Evolutionary conservation across 2,329 filamentous ascomycete genomes (phyloP).

Genomic region (Beauveria varroae): DNA sequence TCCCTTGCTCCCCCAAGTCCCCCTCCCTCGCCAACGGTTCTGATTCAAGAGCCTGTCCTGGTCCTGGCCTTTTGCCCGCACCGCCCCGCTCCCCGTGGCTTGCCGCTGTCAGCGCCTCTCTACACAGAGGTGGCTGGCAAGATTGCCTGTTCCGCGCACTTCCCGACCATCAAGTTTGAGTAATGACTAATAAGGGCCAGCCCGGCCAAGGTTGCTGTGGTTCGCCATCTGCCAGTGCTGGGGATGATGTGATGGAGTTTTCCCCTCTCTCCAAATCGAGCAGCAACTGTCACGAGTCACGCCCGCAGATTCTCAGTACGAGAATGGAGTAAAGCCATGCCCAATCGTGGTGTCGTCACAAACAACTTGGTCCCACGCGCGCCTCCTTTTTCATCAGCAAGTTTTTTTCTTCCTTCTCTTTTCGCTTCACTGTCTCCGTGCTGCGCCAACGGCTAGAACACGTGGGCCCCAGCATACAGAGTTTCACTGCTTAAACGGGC

Average conservation of each 20-base stretch:
- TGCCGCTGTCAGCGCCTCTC: no score
- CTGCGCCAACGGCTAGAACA: background rate
- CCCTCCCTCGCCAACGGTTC: background rate
- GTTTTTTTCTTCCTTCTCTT: background rate
- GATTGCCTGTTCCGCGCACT: constrained; percentile 4
- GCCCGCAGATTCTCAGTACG: no score
- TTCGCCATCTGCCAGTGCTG: background rate
- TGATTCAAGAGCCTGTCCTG: background rate
- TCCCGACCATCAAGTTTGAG: background rate
- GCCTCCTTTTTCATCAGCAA: no score
- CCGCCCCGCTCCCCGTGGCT: background rate
- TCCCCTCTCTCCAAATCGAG: background rate
- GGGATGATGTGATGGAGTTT: background rate
- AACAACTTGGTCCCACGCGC: no score
- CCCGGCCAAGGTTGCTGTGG: no score
- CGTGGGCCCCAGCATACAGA: background rate
- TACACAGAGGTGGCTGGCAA: background rate
- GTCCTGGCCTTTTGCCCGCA: background rate
- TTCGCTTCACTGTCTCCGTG: background rate
- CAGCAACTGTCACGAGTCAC: no score
- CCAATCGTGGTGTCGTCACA: no score
- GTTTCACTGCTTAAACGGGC: background rate
- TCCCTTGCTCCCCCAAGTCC: no score
- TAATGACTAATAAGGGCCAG: background rate
- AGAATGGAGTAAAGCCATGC: no score